These are phyloP conservation scores for Phialophora chinensis DNA, from an alignment of 2,329 filamentous ascomycete genomes.

Conservation along the genomic window DNA sequence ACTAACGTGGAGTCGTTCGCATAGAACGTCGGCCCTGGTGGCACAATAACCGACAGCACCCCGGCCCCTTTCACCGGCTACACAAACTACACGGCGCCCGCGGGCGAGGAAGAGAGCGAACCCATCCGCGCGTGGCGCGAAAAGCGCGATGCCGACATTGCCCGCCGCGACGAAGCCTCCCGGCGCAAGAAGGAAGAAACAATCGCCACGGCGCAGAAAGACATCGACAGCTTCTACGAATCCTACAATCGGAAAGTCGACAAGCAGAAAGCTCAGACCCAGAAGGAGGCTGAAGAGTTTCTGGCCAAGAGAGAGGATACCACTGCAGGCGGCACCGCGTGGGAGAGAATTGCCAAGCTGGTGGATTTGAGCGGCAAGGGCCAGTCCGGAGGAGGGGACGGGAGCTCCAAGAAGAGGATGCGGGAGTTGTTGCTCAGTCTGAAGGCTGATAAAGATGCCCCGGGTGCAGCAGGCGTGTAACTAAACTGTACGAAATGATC, in stretches of 20 bases:
- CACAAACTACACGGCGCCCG: constrained; percentile 58
- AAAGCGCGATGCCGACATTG: constrained; percentile 79
- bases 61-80: constrained; percentile 60
- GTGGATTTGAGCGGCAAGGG: constrained; percentile 98
- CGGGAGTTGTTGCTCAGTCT: constrained; percentile 85
- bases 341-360: constrained; percentile 96
- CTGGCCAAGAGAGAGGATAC: constrained; percentile 88
- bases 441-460: constrained; percentile 90
- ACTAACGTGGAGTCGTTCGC: constrained; percentile 14
- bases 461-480: constrained; percentile 60
- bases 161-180: constrained; percentile 84
- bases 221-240: constrained; percentile 99
- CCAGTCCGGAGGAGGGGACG: constrained; percentile 76
- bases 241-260: constrained; percentile 99
- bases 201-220: constrained; percentile 84
- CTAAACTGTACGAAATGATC: neutral
- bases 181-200: constrained; percentile 82
- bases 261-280: constrained; percentile 85
- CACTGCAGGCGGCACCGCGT: constrained; percentile 91
- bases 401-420: constrained; percentile 95
- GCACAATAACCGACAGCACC: constrained; percentile 76
- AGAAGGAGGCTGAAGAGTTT: constrained; percentile 92
- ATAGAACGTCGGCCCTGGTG: constrained; percentile 74
- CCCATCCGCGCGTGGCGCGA: constrained; percentile 80
- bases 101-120: constrained; percentile 67